Evolutionary conservation across 192 early-diverging fungal species (phyloP).

Genomic region (Entomortierella parvispora): DNA sequence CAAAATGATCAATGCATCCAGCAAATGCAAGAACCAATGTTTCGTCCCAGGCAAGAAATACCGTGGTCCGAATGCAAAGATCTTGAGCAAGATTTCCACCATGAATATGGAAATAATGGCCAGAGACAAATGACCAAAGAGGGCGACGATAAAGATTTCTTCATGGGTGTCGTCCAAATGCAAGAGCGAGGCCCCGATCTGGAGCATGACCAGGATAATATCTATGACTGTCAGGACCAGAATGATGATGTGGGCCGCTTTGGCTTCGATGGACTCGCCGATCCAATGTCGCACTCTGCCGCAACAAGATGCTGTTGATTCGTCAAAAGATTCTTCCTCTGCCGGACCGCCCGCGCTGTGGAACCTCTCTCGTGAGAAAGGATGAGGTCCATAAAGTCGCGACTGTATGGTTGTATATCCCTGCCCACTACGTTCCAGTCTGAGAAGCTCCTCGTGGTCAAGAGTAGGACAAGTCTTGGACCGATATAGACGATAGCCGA

Average conservation of each 20-base stretch:
- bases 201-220: conserved; percentile 34
- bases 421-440: background rate
- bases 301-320: background rate
- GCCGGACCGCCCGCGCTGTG: background rate
- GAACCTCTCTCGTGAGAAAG: background rate
- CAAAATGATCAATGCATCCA: conserved; percentile 56
- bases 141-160: conserved; percentile 44
- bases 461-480: conserved; percentile 16
- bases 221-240: conserved; percentile 24
- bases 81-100: conserved; percentile 53
- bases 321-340: background rate
- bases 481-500: background rate
- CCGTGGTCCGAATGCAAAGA: conserved; percentile 58
- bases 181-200: conserved; percentile 33
- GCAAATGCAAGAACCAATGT: conserved; percentile 47
- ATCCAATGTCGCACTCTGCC: background rate
- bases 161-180: conserved; percentile 28
- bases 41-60: conserved; percentile 41
- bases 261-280: conserved; percentile 12
- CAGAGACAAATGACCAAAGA: conserved; percentile 45
- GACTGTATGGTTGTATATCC: background rate
- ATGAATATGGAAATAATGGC: conserved; percentile 56
- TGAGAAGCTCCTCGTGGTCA: background rate
- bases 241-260: conserved; percentile 18
- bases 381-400: background rate